Percentiles rank a stretch among this genome's conserved stretches.
Evolutionary conservation across 2,329 filamentous ascomycete genomes (phyloP).

Genomic region (Colletotrichum agaves): DNA sequence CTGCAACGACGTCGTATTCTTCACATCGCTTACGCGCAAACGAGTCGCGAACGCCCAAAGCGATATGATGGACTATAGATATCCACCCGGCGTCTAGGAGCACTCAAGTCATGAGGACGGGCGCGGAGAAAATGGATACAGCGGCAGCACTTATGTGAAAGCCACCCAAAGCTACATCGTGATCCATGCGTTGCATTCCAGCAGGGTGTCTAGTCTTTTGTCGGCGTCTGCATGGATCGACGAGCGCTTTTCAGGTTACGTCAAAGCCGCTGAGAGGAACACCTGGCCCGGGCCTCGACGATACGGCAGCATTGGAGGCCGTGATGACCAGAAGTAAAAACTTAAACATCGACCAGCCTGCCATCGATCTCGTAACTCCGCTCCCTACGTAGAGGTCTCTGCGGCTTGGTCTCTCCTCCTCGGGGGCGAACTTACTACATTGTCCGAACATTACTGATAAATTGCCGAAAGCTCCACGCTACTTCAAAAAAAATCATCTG

Average conservation of each 20-base stretch:
- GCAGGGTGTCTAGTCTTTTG: background rate
- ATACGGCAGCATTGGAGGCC: background rate
- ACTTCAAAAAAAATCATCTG: background rate
- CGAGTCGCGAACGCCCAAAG: slow-evolving; percentile 19
- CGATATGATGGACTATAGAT: slow-evolving; percentile 7
- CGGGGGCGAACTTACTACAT: background rate
- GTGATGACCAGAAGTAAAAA: background rate
- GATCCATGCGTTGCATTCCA: slow-evolving; percentile 2
- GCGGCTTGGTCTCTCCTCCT: background rate
- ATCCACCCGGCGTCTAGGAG: background rate
- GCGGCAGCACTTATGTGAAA: slow-evolving; percentile 3
- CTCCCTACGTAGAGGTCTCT: background rate
- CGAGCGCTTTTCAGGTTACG: slow-evolving; percentile 19
- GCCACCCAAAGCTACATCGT: background rate
- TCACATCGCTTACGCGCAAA: slow-evolving; percentile 32
- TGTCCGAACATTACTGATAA: background rate
- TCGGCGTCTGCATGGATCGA: background rate
- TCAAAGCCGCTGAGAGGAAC: slow-evolving; percentile 16
- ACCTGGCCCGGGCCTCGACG: slow-evolving; percentile 17
- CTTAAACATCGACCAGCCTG: background rate
- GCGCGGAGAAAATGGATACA: background rate
- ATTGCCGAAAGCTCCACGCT: slow-evolving; percentile 14
- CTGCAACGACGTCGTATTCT: slow-evolving; percentile 34
- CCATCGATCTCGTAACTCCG: background rate
- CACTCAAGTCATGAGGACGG: slow-evolving; percentile 5